A percentile compares a stretch with the other conserved stretches of the same genome.
Conservation (phyloP, 768 basidiomycete genomes). For the Russula abietina region DNA sequence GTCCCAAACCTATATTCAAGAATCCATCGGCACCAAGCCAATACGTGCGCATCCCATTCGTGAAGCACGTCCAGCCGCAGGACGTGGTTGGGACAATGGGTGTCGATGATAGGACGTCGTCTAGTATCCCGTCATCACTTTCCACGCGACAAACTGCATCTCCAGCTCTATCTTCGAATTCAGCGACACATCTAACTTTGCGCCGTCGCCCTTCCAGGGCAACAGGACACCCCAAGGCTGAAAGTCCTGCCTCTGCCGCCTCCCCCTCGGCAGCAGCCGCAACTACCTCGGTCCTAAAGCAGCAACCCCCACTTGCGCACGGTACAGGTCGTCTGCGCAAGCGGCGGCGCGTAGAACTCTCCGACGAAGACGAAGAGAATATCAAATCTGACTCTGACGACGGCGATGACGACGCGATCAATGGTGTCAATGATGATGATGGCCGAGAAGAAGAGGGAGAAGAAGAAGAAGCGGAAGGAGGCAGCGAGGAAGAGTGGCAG, state of each 20-base stretch:
- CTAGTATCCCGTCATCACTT: background rate
- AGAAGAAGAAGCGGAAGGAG: conserved; percentile 17
- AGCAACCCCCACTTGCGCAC: background rate
- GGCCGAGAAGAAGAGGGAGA: background rate
- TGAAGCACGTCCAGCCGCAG: conserved; percentile 2
- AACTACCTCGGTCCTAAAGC: background rate
- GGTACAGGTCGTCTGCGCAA: conserved; percentile 5
- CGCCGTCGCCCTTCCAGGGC: conserved; percentile 11
- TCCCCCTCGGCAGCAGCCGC: background rate
- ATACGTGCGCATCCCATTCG: conserved; percentile 15
- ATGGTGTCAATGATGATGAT: background rate
- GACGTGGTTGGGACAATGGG: background rate
- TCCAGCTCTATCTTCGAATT: background rate
- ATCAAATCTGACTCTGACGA: conserved; percentile 22
- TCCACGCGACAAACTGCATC: background rate
- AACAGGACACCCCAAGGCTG: conserved; percentile 9
- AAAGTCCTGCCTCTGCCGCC: background rate
- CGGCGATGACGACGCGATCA: conserved; percentile 4
- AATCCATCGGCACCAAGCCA: conserved; percentile 13
- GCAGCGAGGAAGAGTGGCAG: conserved; percentile 1
- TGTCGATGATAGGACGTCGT: background rate
- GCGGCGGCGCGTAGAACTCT: conserved; percentile 7
- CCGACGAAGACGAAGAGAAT: conserved; percentile 26
- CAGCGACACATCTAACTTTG: background rate
- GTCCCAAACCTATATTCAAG: conserved; percentile 20